Base-by-base conservation (phyloP, 768 basidiomycete genomes). In the Agaricus blazei region DNA sequence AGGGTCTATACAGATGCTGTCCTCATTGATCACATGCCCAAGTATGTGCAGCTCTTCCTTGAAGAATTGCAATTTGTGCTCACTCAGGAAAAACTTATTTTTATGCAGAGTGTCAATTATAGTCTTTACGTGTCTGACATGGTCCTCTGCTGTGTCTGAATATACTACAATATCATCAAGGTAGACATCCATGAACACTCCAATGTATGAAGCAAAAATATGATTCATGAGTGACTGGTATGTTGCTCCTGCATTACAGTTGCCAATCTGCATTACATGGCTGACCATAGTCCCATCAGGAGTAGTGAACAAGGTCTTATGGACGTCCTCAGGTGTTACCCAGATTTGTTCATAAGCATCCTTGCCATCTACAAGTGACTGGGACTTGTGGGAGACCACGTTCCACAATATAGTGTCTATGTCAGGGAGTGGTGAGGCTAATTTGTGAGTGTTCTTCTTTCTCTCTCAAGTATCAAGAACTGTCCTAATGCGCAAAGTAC, bases 181-280 rank as follows among this genome's bases (percentile, higher is more conserved):
- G 43, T 26, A 76, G 50, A 36, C 62, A 48, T 75, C 67, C 51
- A 72, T 66, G 48, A 72, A 69, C 0, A 56, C 51, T 0, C 74
- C 76, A 40, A 79, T 67, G 29, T 64, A 65, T 1, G 56, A 46
- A 0, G 59, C 34, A 40, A 69, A 69, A 0, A 78, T 63, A 38
- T 76, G 67, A 31, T 75, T 75, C 72, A 77, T 77, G 1, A 78
- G 48, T 0, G 67, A 58, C 56, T 77, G 76, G 63, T 69, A 77
- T 0, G 76, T 78, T 0, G 75, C 74, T 0, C 60, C 58, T 28
- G 62, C 64, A 46, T 70, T 71, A 26, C 65, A 69, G 50, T 70
- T 65, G 0, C 69, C 70, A 6, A 60, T 62, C 45, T 65, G 70
- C 47, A 64, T 57, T 0, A 78, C 74, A 0, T 64, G 50, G 38